These are phyloP conservation scores for Cyamopsis tetragonoloba DNA, from an alignment of 306 rosid species.

Conservation along the genomic window DNA sequence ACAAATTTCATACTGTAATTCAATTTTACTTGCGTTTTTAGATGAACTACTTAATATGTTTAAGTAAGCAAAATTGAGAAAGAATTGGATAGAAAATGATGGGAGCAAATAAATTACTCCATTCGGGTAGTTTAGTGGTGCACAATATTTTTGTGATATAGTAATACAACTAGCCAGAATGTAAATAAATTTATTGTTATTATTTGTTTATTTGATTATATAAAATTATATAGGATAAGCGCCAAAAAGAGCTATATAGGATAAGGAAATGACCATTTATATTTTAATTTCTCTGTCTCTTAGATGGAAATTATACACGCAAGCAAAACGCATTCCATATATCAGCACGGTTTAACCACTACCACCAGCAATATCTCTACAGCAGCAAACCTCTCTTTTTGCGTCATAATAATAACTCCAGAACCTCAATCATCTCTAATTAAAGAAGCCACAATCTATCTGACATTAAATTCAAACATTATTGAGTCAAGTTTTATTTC, in stretches of 20 bases:
- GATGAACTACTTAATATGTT: not conserved
- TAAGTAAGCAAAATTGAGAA: not conserved
- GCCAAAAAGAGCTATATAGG: no score
- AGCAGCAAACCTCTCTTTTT: conserved; percentile 19
- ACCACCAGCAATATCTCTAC: conserved; percentile 24
- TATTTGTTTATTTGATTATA: no score
- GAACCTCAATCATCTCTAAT: conserved; percentile 25
- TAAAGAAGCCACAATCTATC: conserved; percentile 16
- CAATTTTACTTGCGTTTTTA: not conserved
- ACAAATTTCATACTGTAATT: not conserved
- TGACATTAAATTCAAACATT: not conserved
- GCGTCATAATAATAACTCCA: conserved; percentile 1
- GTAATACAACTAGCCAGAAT: no score
- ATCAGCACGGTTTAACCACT: conserved; percentile 1
- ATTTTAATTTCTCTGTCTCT: no score
- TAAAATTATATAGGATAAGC: no score
- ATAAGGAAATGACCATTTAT: no score
- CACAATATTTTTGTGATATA: no score
- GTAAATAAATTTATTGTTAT: no score
- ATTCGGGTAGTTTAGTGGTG: not conserved
- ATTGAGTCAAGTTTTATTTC: no score
- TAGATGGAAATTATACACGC: not conserved
- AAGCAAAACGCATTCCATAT: conserved; percentile 1
- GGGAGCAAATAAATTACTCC: not conserved
- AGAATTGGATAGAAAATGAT: not conserved